Conservation (phyloP, 169 alveolate species). For the Eimeria sp. region DNA sequence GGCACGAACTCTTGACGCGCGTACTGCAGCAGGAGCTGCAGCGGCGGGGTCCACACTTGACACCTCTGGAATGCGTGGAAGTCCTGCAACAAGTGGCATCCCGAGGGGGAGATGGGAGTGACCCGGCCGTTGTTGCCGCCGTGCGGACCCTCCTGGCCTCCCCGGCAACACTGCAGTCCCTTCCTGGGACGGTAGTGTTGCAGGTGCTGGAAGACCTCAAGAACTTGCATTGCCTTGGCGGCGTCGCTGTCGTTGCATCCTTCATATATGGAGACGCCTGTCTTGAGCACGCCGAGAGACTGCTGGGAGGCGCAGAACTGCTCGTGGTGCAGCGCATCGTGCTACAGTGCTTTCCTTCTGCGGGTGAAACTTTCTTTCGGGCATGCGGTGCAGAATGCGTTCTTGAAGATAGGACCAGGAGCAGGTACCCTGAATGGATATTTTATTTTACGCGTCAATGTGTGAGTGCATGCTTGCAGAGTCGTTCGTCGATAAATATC, state of each 20-base stretch:
- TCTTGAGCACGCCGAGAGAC: not conserved
- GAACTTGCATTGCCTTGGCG: constrained; percentile 18
- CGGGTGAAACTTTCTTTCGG: constrained; percentile 33
- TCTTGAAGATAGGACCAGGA: not conserved
- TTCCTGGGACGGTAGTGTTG: not conserved
- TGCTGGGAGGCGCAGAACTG: constrained; percentile 26
- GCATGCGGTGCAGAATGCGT: not conserved
- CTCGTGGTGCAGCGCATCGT: constrained; percentile 79
- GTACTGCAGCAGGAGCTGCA: constrained; percentile 56
- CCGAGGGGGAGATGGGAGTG: constrained; percentile 20
- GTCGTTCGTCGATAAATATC: constrained; percentile 2
- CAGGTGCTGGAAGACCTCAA: constrained; percentile 4
- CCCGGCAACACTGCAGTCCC: constrained; percentile 6
- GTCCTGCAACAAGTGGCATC: constrained; percentile 45
- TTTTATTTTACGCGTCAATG: not conserved
- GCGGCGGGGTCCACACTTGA: constrained; percentile 29
- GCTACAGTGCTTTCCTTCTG: constrained; percentile 34
- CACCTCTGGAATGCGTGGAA: constrained; percentile 23
- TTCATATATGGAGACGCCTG: not conserved
- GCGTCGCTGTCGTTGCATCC: constrained; percentile 19
- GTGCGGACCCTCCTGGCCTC: constrained; percentile 10
- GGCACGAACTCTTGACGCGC: constrained; percentile 53
- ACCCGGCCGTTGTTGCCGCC: constrained; percentile 34
- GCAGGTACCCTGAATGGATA: constrained; percentile 1
- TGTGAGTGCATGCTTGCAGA: constrained; percentile 20